Evolutionary conservation across 805 yeast species (phyloP).

Genomic region (Starmerella ratchasimensis): DNA sequence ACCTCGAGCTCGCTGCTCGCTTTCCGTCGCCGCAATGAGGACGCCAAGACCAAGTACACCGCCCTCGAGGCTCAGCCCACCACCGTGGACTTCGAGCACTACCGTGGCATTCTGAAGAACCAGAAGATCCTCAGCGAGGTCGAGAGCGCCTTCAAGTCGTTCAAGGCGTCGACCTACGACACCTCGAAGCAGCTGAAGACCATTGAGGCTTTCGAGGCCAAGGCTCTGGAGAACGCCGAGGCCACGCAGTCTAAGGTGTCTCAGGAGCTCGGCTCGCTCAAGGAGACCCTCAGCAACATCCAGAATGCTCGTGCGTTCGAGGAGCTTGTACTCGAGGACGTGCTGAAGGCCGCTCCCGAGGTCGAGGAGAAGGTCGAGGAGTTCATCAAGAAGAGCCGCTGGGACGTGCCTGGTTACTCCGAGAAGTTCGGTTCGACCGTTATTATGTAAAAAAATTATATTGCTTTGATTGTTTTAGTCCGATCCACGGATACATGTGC

Average conservation of each 20-base stretch:
- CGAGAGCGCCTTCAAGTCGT: slow-evolving; percentile 58
- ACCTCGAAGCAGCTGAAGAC: slow-evolving; percentile 80
- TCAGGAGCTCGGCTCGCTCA: slow-evolving; percentile 72
- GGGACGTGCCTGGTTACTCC: slow-evolving; percentile 96
- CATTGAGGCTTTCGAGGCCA: slow-evolving; percentile 83
- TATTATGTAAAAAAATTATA: slow-evolving; percentile 46
- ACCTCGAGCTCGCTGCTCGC: slow-evolving; percentile 80
- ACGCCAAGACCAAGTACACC: slow-evolving; percentile 72
- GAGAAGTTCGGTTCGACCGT: slow-evolving; percentile 96
- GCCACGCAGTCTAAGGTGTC: slow-evolving; percentile 80
- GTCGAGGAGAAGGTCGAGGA: slow-evolving; percentile 88
- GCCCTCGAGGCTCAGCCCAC: slow-evolving; percentile 61
- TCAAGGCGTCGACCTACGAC: slow-evolving; percentile 76
- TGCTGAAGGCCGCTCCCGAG: slow-evolving; percentile 92
- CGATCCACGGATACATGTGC: too few species aligned
- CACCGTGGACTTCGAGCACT: slow-evolving; percentile 66
- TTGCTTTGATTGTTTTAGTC: too few species aligned
- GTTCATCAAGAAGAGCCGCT: slow-evolving; percentile 92
- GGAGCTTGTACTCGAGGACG: slow-evolving; percentile 90
- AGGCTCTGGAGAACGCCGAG: slow-evolving; percentile 91
- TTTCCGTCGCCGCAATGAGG: slow-evolving; percentile 97
- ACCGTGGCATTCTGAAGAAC: slow-evolving; percentile 73
- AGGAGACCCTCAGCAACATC: slow-evolving; percentile 81
- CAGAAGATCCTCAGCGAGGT: slow-evolving; percentile 63
- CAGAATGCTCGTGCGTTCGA: slow-evolving; percentile 96